Conservation (phyloP, 2,329 filamentous ascomycete species). For the Arthrobotrys megalospora region DNA sequence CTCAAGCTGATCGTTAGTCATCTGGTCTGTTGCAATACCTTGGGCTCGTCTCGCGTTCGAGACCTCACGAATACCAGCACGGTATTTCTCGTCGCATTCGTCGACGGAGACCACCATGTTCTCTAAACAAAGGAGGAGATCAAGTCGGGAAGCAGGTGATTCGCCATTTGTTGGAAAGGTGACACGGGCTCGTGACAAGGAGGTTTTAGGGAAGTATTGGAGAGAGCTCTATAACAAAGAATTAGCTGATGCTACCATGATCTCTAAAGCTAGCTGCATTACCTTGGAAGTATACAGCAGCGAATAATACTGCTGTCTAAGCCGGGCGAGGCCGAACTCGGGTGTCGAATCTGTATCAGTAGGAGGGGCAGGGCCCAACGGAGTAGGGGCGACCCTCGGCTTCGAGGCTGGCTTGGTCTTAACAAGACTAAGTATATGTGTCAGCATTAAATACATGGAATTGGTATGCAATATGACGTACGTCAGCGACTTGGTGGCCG, state of each 20-base stretch:
- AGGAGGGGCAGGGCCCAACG: not conserved
- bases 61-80: conserved; percentile 38
- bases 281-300: conserved; percentile 57
- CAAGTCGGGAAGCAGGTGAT: conserved; percentile 46
- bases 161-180: conserved; percentile 32
- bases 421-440: conserved; percentile 16
- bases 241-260: not conserved
- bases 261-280: not conserved
- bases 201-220: conserved; percentile 54
- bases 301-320: conserved; percentile 58
- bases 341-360: conserved; percentile 14
- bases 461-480: not conserved
- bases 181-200: conserved; percentile 47
- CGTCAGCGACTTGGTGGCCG: conserved; percentile 33
- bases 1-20: conserved; percentile 50
- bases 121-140: conserved; percentile 58
- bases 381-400: conserved; percentile 1
- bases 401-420: conserved; percentile 26
- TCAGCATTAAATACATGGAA: not conserved
- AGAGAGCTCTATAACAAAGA: conserved; percentile 39
- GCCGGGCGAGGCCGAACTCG: conserved; percentile 34
- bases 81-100: conserved; percentile 54
- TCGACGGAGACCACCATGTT: conserved; percentile 51
- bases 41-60: conserved; percentile 33
- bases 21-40: conserved; percentile 23